Evolutionary conservation across 192 early-diverging fungal species (phyloP), one percentile per base, ranked within the genome.

Genomic region (Gigaspora rosea): DNA sequence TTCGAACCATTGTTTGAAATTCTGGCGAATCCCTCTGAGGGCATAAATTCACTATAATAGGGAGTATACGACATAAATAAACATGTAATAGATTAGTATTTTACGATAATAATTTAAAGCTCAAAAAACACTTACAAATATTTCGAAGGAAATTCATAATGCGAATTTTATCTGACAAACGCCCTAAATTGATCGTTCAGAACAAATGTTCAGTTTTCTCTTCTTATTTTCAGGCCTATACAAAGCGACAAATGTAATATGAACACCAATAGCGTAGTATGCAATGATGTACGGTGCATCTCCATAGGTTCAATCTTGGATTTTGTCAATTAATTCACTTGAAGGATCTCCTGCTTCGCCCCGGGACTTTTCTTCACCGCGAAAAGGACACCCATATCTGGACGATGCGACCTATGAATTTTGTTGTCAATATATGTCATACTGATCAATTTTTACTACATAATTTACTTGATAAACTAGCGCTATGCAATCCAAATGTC

Each of bases 21-120:
- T 75, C 73, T 62, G 73, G 59, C 1, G 32, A 11, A 20, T 75
- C 59, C 36, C 73, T 75, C 48, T 0, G 1, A 6, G 73, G 59
- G 47, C 73, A 75, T 12, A 75, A 47, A 32, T 63, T 47, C 22
- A 75, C 57, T 50, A 75, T 75, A 61, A 63, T 32, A 46, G 48
- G 73, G 32, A 75, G 63, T 71, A 71, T 16, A 32, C 72, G 58
- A 74, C 72, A 22, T 74, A 74, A 75, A 75, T 61, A 75, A 63
- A 41, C 33, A 75, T 50, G 27, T 8, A 22, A 48, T 47, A 13
- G 50, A 63, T 63, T 63, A 63, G 20, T 12, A 50, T 75, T 75
- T 63, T 48, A 11, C 16, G 46, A 59, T n/a, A 63, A 62, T 15
- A 63, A 47, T 63, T 75, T 46, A 75, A 75, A 20, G 3, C 22